Evolutionary conservation across 1,284 basidiomycete genomes (phyloP), one percentile per base, ranked within the genome.

Genomic region (Boletellus deceptivus): DNA sequence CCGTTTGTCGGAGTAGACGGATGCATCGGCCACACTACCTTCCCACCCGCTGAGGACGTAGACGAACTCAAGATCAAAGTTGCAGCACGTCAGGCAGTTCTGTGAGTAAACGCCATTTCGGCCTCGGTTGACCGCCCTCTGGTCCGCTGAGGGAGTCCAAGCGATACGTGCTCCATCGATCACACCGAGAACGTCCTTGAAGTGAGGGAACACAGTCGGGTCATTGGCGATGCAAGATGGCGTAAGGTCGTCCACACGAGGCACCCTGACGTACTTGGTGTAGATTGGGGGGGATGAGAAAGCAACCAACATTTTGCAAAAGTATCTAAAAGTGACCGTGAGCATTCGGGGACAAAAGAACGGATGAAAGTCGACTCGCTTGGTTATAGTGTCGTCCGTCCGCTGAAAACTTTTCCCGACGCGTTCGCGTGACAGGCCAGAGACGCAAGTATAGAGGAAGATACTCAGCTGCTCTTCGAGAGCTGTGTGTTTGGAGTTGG

Each of bases 321-420:
- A 20, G 20, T 20, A 20, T 20, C 20, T 20, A 20, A 20, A 20
- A 20, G 20, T 20, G 20, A 20, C 20, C 20, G 20, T 20, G 20
- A 20, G 20, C 20, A 20, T 20, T 20, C 20, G 20, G 3, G 4
- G 20, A 20, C 20, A 20, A 20, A 20, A 20, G 4, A 20, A 20
- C 4, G 4, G 4, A 20, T 4, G 20, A 20, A 20, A 20, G 3
- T 3, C 20, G 20, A 20, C 20, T 20, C 20, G 4, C 20, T 20
- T 20, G 20, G 20, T 20, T 20, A 20, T 20, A 40, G 39, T 11
- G 24, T 14, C 0, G 42, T 46, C 52, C 27, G 55, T 53, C 6
- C 45, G 3, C 36, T 64, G 60, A 39, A 63, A 65, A 2, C 43
- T 27, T 36, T 62, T 59, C 5, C 48, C 44, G 16, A 56, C 36